Evolutionary conservation across 441 rosid species (phyloP).

Genomic region (Eutrema salsugineum): DNA sequence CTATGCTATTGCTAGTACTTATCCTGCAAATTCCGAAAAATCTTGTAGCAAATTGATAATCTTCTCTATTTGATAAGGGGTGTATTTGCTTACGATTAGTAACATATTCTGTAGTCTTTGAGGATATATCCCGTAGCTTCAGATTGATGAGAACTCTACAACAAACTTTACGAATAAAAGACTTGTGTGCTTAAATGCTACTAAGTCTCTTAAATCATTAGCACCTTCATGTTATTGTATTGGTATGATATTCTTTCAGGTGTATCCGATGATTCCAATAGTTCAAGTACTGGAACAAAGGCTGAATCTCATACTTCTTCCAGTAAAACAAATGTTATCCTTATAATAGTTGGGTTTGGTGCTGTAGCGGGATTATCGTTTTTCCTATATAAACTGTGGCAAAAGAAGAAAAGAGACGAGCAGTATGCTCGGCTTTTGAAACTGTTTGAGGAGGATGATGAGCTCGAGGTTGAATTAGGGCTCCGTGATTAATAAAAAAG

Average conservation of each 20-base stretch:
- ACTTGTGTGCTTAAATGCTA: not conserved
- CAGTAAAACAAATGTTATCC: constrained; percentile 35
- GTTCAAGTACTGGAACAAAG: constrained; percentile 37
- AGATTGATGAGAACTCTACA: not conserved
- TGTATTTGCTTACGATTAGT: too few relatives aligned
- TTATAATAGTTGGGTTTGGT: constrained; percentile 42
- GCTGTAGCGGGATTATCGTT: constrained; percentile 48
- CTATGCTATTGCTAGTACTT: too few relatives aligned
- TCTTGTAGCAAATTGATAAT: too few relatives aligned
- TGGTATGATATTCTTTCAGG: constrained; percentile 34
- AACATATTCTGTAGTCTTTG: too few relatives aligned
- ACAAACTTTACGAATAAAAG: not conserved
- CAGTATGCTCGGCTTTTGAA: constrained; percentile 91
- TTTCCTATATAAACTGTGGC: constrained; percentile 71
- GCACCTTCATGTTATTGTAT: not conserved
- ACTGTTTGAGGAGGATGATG: constrained; percentile 94
- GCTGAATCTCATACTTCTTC: constrained; percentile 40
- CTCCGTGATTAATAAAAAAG: constrained; percentile 62
- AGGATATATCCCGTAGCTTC: not conserved
- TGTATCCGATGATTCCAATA: constrained; percentile 39
- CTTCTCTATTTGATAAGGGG: too few relatives aligned
- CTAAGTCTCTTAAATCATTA: too few relatives aligned
- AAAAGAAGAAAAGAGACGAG: constrained; percentile 89
- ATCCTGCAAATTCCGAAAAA: too few relatives aligned
- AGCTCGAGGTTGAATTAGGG: constrained; percentile 91